A percentile compares a stretch with the other conserved stretches of the same genome.
Conservation (phyloP, 169 alveolate species). For the Cryptosporidium canis region DNA sequence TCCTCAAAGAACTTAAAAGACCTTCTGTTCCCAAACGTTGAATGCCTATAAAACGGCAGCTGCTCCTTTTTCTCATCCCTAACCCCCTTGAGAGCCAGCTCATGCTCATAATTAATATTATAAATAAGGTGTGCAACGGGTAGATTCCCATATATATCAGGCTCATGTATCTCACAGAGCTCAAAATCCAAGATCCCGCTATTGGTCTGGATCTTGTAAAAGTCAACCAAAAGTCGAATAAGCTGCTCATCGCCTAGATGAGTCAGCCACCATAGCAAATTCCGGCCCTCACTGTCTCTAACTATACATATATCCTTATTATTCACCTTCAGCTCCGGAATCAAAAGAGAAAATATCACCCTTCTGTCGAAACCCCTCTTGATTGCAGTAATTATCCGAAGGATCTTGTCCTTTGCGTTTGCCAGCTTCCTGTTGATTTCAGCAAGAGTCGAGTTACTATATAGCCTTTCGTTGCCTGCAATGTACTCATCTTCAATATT, state of each 20-base stretch:
- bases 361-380: constrained; percentile 12
- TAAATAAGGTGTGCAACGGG: constrained; percentile 50
- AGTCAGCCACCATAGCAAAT: constrained; percentile 51
- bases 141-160: constrained; percentile 59
- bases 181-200: constrained; percentile 44
- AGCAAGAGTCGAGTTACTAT: constrained; percentile 4
- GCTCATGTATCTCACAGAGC: constrained; percentile 36
- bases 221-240: background rate
- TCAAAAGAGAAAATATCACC: constrained; percentile 18
- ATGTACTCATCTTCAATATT: constrained; percentile 30
- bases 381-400: constrained; percentile 58
- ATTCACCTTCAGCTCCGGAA: constrained; percentile 8
- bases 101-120: background rate
- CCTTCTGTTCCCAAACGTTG: background rate
- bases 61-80: background rate
- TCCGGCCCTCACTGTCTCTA: constrained; percentile 47
- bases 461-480: background rate
- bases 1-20: background rate
- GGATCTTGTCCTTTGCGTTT: constrained; percentile 37
- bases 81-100: background rate
- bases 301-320: constrained; percentile 51
- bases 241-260: constrained; percentile 44
- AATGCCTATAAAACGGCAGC: background rate
- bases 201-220: constrained; percentile 35
- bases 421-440: constrained; percentile 12